Percentiles rank a stretch among this genome's conserved stretches.
Conservation (phyloP, 371 early-diverging fungal species). For the Choanephora cucurbitarum region DNA sequence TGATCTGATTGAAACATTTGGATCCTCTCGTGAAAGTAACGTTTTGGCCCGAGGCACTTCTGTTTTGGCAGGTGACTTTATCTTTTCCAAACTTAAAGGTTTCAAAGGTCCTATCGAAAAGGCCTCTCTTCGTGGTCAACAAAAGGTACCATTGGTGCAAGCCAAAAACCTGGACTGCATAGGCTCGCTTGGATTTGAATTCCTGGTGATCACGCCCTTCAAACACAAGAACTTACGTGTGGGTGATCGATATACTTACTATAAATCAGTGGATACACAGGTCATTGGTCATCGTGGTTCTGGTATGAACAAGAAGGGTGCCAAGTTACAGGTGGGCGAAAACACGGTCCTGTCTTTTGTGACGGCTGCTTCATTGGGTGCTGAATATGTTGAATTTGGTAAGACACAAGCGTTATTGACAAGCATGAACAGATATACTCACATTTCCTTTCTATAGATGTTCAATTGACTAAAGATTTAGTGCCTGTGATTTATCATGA, state of each 20-base stretch:
- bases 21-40: constrained; percentile 35
- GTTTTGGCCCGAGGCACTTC: constrained; percentile 65
- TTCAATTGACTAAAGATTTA: constrained; percentile 92
- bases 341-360: constrained; percentile 93
- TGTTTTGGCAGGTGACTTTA: constrained; percentile 52
- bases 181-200: constrained; percentile 67
- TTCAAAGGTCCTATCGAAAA: constrained; percentile 44
- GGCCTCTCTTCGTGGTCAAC: constrained; percentile 44
- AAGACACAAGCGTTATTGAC: too few species aligned
- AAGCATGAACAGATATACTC: too few species aligned
- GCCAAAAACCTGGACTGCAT: constrained; percentile 56
- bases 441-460: constrained; percentile 58
- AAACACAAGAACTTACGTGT: constrained; percentile 59
- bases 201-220: constrained; percentile 70
- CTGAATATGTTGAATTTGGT: constrained; percentile 94
- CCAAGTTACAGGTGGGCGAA: constrained; percentile 83
- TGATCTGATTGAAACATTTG: constrained; percentile 69
- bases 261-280: constrained; percentile 65
- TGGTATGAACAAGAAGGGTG: constrained; percentile 80
- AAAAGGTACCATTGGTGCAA: constrained; percentile 64
- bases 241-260: constrained; percentile 64
- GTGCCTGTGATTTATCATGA: constrained; percentile 96
- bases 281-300: constrained; percentile 96
- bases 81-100: constrained; percentile 40
- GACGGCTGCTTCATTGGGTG: constrained; percentile 86